A percentile compares a stretch with the other conserved stretches of the same genome.
phyloP scores from a whole-genome alignment of 2,329 filamentous ascomycete species.

The Arthrobotrys iridis region DNA sequence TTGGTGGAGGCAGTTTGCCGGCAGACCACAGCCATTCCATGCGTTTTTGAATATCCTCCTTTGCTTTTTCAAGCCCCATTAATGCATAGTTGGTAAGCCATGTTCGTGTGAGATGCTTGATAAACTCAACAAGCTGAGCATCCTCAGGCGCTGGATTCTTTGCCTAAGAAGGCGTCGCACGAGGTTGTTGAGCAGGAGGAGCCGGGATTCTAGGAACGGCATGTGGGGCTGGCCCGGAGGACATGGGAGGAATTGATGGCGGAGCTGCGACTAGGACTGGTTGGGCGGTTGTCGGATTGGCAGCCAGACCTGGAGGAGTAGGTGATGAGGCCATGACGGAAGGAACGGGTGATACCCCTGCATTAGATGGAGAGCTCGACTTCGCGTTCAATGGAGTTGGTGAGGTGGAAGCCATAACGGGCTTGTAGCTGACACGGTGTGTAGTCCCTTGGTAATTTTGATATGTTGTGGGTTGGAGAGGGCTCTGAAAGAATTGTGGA shows the following conservation, averaged over 20 bases:
- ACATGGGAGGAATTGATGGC: too few species aligned
- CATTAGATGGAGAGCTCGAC: neutral
- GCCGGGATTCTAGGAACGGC: neutral
- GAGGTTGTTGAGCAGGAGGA: constrained; percentile 19
- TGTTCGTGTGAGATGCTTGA: neutral
- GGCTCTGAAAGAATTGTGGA: constrained; percentile 13
- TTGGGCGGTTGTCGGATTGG: constrained; percentile 20
- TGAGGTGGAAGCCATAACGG: neutral
- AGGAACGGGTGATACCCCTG: neutral
- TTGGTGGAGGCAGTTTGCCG: neutral
- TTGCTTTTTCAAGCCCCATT: neutral
- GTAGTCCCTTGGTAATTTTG: constrained; percentile 31
- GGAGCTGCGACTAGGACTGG: too few species aligned
- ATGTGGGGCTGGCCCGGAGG: too few species aligned
- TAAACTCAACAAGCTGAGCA: neutral
- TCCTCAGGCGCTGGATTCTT: neutral
- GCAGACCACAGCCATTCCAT: neutral
- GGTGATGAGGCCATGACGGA: neutral
- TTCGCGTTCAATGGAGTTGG: neutral
- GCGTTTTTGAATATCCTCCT: neutral
- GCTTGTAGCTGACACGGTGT: constrained; percentile 43
- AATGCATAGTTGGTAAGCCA: neutral
- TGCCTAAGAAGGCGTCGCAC: constrained; percentile 42
- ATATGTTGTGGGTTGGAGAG: constrained; percentile 41
- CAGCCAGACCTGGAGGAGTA: neutral